Evolutionary conservation across 2,329 filamentous ascomycete genomes (phyloP), one percentile per base, ranked within the genome.

Genomic region (Alternaria brassicicola): DNA sequence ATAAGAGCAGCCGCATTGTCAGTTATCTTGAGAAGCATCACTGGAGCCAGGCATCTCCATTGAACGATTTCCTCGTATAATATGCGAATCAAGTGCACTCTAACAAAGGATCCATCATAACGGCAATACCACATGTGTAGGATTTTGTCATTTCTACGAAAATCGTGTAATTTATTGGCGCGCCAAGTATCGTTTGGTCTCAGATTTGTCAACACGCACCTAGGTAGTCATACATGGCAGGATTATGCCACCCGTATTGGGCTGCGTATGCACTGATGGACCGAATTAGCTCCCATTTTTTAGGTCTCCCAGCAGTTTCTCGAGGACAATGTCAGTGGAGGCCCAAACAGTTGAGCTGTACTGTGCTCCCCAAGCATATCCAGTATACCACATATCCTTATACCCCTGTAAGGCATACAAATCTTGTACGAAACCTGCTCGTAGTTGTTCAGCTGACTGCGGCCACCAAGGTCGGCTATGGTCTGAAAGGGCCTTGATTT

Each of bases 261-360:
- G 17, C 6, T 45, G 42, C 25, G 3, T 45, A 30, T 12, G 25
- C n/a, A 17, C 42, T 17, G 2, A 45, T 13, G 25, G 3, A 30
- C 26, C 3, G 42, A 28, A 45, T 30, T 9, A 45, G 42, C 10
- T 30, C 17, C 42, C 6, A n/a, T 19, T 41, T 25, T 41, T 49
- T 10, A 55, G 30, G 38, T 55, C 45, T 9, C 38, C 42, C 36
- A 70, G 13, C 33, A 71, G 19, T 30, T 50, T 64, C 36, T 52
- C 35, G 41, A 69, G 49, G 2, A 68, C 58, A 1, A 58, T 66
- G 28, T 70, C 66, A 2, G 62, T 67, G 50, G 61, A 67, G 4
- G 56, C 54, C 68, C 68, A 72, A 35, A 68, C 48, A 6, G 62
- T 68, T 45, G 62, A 66, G 31, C 62, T 61, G 47, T 68, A 70